Conservation (phyloP, 352 stramenopile genomes). For the Phytophthora pistaciae region DNA sequence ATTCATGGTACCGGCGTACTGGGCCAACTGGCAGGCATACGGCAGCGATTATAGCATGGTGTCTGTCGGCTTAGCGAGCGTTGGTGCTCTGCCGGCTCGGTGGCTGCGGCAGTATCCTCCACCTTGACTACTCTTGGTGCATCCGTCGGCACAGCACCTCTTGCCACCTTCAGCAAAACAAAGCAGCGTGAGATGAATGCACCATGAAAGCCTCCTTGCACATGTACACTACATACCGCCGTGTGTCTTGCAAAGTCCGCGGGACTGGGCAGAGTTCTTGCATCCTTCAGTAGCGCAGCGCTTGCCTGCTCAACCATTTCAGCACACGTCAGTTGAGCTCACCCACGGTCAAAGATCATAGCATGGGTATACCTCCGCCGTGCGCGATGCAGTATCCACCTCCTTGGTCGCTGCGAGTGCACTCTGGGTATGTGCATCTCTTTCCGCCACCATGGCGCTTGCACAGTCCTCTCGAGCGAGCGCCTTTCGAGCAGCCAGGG, state of each 20-base stretch:
- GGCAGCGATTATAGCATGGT: conserved; percentile 6
- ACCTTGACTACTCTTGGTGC: conserved; percentile 77
- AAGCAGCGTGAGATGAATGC: conserved; percentile 1
- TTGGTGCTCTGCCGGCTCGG: conserved; percentile 21
- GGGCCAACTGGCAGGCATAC: background rate
- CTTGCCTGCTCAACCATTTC: conserved; percentile 50
- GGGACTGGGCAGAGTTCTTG: conserved; percentile 86
- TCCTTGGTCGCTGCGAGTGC: conserved; percentile 84
- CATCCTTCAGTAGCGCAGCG: conserved; percentile 67
- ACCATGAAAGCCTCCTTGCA: background rate
- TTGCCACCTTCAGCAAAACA: conserved; percentile 59
- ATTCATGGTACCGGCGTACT: conserved; percentile 3
- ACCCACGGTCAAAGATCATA: background rate
- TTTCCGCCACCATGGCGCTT: conserved; percentile 90
- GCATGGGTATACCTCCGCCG: conserved; percentile 56
- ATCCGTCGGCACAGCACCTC: conserved; percentile 61
- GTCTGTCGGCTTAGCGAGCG: background rate
- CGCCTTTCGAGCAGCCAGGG: conserved; percentile 74
- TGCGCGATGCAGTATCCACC: conserved; percentile 86
- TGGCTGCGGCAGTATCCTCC: conserved; percentile 77
- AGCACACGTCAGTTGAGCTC: background rate
- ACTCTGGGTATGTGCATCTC: conserved; percentile 65
- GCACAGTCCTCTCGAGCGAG: conserved; percentile 82
- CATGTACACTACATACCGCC: conserved; percentile 54
- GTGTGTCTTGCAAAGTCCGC: conserved; percentile 87